Conservation (phyloP, 2,329 filamentous ascomycete species). For the Parasarocladium wereldwijsianum region DNA sequence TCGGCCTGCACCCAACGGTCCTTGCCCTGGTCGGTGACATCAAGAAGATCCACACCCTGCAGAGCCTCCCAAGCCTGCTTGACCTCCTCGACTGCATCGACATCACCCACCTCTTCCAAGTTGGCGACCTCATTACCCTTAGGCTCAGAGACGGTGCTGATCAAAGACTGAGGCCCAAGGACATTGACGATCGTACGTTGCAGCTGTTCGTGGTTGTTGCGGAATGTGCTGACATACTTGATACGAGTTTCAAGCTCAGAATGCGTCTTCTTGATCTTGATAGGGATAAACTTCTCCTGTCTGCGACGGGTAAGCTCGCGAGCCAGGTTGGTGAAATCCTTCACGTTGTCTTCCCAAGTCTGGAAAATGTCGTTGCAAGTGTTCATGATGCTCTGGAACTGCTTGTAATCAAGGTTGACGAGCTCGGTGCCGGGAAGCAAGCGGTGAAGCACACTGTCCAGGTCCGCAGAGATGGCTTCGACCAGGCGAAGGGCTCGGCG, state of each 20-base stretch:
- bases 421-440: constrained; percentile 75
- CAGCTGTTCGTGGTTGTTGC: constrained; percentile 93
- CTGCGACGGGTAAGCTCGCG: constrained; percentile 85
- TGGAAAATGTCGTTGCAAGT: constrained; percentile 75
- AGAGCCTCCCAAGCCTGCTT: constrained; percentile 86
- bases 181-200: constrained; percentile 94
- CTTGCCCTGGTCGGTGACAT: constrained; percentile 81
- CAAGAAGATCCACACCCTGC: constrained; percentile 87
- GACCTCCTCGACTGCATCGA: constrained; percentile 94
- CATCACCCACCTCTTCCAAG: constrained; percentile 89
- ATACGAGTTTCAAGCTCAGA: constrained; percentile 78
- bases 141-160: constrained; percentile 36
- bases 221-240: constrained; percentile 87
- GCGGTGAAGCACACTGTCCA: constrained; percentile 74
- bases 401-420: constrained; percentile 82
- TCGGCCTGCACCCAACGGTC: constrained; percentile 88
- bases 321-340: constrained; percentile 95
- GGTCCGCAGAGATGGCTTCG: constrained; percentile 86
- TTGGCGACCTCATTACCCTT: constrained; percentile 47
- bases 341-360: constrained; percentile 89
- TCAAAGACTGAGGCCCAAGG: constrained; percentile 59
- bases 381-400: constrained; percentile 77
- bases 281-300: constrained; percentile 96
- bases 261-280: constrained; percentile 85
- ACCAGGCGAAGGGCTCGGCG: constrained; percentile 84